A percentile compares a stretch with the other conserved stretches of the same genome.
Conservation (phyloP, 192 early-diverging fungal genomes). For the Dissophora ornata region DNA sequence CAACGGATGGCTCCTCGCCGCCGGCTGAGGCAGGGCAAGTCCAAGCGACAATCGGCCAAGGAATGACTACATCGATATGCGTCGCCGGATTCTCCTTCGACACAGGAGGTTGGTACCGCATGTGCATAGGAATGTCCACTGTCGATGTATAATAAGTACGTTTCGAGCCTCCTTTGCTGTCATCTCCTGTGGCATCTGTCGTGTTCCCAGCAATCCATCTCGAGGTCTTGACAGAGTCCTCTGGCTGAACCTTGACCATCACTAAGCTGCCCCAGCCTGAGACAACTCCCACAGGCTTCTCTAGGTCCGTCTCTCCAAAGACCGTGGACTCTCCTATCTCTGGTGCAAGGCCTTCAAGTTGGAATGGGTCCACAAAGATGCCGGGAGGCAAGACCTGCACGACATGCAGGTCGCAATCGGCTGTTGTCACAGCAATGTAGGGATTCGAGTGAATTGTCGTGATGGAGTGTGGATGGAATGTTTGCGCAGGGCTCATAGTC, state of each 20-base stretch:
- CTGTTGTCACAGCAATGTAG: conserved; percentile 26
- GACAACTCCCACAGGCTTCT: conserved; percentile 51
- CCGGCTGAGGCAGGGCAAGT: conserved; percentile 7
- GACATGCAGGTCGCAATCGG: conserved; percentile 29
- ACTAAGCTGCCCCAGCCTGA: conserved; percentile 45
- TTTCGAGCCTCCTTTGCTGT: neutral
- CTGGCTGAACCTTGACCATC: conserved; percentile 44
- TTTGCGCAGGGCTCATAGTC: conserved; percentile 37
- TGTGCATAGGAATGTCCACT: conserved; percentile 49
- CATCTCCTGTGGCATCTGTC: neutral
- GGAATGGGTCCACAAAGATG: conserved; percentile 51
- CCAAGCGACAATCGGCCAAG: conserved; percentile 51
- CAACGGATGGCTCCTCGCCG: neutral
- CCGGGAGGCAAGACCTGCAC: conserved; percentile 42
- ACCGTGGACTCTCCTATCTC: conserved; percentile 42
- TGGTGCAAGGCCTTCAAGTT: conserved; percentile 39
- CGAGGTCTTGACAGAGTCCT: conserved; percentile 36
- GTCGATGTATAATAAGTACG: conserved; percentile 8
- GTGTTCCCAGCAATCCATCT: conserved; percentile 19
- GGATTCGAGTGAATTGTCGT: conserved; percentile 49
- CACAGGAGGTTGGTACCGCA: conserved; percentile 47
- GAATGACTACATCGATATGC: conserved; percentile 26
- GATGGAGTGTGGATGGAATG: conserved; percentile 47
- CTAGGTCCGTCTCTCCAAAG: conserved; percentile 51
- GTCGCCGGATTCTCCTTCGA: conserved; percentile 13